Conservation (phyloP, 306 rosid species). For the Abrus precatorius region DNA sequence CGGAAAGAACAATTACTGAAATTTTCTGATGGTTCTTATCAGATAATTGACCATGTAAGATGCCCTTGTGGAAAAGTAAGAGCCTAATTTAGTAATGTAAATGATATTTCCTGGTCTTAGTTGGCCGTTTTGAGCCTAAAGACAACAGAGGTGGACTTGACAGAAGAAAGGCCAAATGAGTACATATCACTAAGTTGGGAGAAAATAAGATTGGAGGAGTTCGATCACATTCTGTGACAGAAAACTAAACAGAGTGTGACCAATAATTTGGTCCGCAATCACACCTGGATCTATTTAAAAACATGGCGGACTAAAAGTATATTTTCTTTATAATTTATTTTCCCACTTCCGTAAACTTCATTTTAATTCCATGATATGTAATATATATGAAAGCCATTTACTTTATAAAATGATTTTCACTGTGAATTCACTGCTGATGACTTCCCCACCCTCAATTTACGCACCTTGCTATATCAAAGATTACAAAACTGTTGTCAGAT, state of each 20-base stretch:
- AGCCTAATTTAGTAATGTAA: constrained; percentile 6
- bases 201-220: neutral
- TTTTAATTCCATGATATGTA: neutral
- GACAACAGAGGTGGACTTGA: neutral
- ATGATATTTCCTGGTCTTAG: neutral
- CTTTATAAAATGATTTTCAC: neutral
- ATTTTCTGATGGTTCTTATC: neutral
- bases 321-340: neutral
- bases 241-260: neutral
- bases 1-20: constrained; percentile 15
- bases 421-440: neutral
- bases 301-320: neutral
- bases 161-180: neutral
- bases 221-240: neutral
- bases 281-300: neutral
- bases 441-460: neutral
- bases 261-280: neutral
- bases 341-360: neutral
- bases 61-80: neutral
- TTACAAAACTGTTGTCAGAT: neutral
- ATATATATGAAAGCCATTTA: neutral
- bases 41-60: neutral
- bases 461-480: neutral
- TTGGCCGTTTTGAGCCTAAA: constrained; percentile 27
- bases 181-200: neutral